Evolutionary conservation across 2,329 filamentous ascomycete species (phyloP), one percentile per base, ranked within the genome.

Genomic region (Dryadomyces quercus-mongolicae): DNA sequence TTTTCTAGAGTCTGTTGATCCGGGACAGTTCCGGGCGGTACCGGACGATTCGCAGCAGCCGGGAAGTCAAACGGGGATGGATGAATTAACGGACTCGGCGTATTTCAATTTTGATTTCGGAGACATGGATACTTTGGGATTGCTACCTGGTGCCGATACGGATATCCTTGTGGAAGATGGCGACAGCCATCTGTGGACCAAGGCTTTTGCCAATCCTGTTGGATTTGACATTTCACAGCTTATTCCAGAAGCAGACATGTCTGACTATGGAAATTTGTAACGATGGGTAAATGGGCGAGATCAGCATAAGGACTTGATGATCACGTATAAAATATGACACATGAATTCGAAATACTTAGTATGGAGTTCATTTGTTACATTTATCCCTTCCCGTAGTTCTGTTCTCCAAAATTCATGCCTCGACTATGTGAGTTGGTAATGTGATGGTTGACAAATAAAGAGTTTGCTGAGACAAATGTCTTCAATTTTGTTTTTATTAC

Each of bases 111-210:
- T 64, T 25, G 61, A 42, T 18, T 25, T 48, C 20, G 31, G 20
- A n/a, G 38, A 16, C 12, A n/a, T 31, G 3, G 40, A 47, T n/a
- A 22, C 25, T 7, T 8, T 44, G 12, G 34, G 31, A 3, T 15
- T 47, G 16, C 4, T 40, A 8, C 16, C 43, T 3, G 51, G 21
- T 7, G 1, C 20, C 5, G 22, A 38, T 20, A 18, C 59, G 47
- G 57, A 56, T 5, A 53, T 67, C n/a, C 60, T 61, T 15, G 5
- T 58, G 45, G 59, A 60, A 62, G 47, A 61, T 43, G 54, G 59
- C 20, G 63, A 70, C 55, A 66, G 67, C 56, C 60, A 62, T 25
- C 60, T 68, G 0, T 70, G 68, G 68, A 68, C 69, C 55, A 67
- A 67, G 47, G 66, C 67, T 1, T 70, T 70, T 55, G 67, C 67